phyloP scores from a whole-genome alignment of 331 rosid genomes.

The Quercus tomentella region DNA sequence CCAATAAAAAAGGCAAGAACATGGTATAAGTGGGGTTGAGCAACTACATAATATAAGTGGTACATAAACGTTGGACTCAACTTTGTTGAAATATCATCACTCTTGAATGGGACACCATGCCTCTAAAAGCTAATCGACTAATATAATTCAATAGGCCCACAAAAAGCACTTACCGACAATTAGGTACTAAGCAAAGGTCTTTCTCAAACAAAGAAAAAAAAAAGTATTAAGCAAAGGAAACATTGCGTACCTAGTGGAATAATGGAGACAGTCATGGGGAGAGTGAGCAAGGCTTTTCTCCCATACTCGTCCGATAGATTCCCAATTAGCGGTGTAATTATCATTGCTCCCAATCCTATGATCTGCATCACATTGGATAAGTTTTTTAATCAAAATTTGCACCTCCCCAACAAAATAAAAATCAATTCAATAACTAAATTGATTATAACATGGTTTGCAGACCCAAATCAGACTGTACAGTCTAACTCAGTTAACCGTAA shows the following conservation, averaged over 20 bases:
- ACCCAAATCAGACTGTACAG: fast-evolving
- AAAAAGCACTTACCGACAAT: background rate
- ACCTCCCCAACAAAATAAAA: too few relatives aligned
- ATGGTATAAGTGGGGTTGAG: too few relatives aligned
- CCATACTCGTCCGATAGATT: conserved; percentile 76
- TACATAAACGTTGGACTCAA: too few relatives aligned
- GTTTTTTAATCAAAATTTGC: background rate
- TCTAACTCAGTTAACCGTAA: fast-evolving
- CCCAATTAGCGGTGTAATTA: conserved; percentile 75
- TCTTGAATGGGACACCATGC: too few relatives aligned
- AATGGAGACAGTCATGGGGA: conserved; percentile 51
- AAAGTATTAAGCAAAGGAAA: background rate
- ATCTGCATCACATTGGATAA: conserved; percentile 34
- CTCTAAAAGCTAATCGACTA: too few relatives aligned
- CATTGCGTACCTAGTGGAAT: conserved; percentile 51
- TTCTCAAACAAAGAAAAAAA: background rate
- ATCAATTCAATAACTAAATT: too few relatives aligned
- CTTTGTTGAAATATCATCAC: too few relatives aligned
- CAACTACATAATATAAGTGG: too few relatives aligned
- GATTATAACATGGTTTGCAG: too few relatives aligned
- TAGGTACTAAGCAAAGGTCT: too few relatives aligned
- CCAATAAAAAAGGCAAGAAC: too few relatives aligned
- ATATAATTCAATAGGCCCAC: too few relatives aligned
- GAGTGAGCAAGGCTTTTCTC: conserved; percentile 63
- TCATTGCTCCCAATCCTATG: conserved; percentile 70